These are phyloP conservation scores for Macrophomina tecta DNA, from an alignment of 2,329 filamentous ascomycete species.

Conservation along the genomic window DNA sequence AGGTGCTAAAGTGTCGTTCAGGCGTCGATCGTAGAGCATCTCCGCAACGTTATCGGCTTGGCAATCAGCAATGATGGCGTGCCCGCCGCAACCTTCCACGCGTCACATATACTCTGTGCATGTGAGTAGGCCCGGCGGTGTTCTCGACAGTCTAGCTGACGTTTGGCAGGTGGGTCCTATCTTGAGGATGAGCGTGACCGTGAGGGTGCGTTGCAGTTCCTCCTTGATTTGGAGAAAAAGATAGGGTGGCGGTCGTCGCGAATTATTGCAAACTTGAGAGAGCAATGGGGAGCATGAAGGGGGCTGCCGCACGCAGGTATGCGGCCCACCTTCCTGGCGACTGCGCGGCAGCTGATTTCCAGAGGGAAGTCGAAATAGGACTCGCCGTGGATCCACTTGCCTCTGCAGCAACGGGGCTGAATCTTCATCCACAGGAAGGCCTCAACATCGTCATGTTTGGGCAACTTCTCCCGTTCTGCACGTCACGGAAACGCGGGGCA, in stretches of 20 bases:
- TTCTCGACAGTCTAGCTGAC: not conserved
- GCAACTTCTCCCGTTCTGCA: slow-evolving; percentile 15
- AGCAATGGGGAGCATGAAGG: slow-evolving; percentile 20
- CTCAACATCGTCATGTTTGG: not conserved
- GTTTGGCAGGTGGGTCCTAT: slow-evolving; percentile 21
- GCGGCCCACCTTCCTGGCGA: not conserved
- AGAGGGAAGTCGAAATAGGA: not conserved
- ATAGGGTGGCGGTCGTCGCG: slow-evolving; percentile 24
- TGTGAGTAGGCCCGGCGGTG: not conserved
- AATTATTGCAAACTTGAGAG: slow-evolving; percentile 19
- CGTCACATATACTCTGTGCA: slow-evolving; percentile 24
- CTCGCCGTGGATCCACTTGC: not conserved
- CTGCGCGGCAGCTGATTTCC: not conserved
- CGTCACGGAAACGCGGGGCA: slow-evolving; percentile 22
- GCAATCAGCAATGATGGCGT: slow-evolving; percentile 16
- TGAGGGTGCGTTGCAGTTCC: slow-evolving; percentile 20
- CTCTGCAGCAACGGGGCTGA: too few relatives aligned
- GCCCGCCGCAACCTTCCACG: slow-evolving; percentile 21
- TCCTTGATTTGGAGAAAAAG: slow-evolving; percentile 14
- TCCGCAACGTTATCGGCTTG: slow-evolving; percentile 15
- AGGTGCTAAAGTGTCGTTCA: not conserved
- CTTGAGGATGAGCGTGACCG: slow-evolving; percentile 20
- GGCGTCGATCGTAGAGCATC: slow-evolving; percentile 15
- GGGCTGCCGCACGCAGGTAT: not conserved
- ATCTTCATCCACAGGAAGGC: not conserved